phyloP scores from a whole-genome alignment of 345 rosid genomes.

The Kandelia obovata region DNA sequence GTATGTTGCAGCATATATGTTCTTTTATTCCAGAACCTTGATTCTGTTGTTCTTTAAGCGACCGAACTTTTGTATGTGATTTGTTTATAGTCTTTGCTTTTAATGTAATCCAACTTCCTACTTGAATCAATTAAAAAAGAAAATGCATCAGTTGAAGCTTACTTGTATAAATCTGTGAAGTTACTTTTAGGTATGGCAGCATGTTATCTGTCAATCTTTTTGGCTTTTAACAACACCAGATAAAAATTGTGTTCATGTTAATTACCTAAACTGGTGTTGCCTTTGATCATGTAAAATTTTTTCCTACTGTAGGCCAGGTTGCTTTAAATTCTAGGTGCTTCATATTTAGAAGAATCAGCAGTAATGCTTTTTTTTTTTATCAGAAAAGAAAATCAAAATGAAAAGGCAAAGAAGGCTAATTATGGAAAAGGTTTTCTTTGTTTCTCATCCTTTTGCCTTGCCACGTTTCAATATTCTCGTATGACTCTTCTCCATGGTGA shows the following conservation, averaged over 20 bases:
- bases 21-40: constrained; percentile 5
- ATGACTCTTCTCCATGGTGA: constrained; percentile 15
- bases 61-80: background rate
- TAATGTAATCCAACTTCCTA: no score
- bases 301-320: background rate
- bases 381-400: no score
- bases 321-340: background rate
- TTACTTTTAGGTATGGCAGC: no score
- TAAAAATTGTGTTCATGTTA: no score
- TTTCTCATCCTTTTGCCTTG: background rate
- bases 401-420: background rate
- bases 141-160: no score
- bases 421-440: background rate
- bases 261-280: background rate
- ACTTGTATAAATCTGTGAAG: no score
- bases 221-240: no score
- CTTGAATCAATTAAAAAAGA: no score
- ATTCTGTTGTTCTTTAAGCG: constrained; percentile 2
- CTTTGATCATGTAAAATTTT: background rate
- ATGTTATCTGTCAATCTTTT: no score
- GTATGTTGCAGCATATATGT: constrained; percentile 29
- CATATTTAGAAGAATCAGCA: background rate
- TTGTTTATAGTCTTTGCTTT: no score
- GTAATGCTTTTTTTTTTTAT: background rate
- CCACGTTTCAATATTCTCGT: constrained; percentile 1